Base-by-base conservation (phyloP, 805 yeast genomes). In the Kuraishia borneana region DNA sequence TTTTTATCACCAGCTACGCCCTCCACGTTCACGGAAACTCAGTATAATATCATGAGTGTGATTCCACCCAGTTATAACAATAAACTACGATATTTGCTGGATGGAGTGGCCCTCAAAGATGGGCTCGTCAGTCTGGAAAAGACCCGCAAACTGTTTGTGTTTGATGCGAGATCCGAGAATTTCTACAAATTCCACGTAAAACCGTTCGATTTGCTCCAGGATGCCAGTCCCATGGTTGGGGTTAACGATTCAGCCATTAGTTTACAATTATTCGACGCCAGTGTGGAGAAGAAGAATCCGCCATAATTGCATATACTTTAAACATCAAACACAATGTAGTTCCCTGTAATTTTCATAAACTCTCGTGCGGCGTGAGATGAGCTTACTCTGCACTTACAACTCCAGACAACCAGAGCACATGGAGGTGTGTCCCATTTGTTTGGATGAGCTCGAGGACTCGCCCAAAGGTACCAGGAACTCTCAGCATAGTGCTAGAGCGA, bases 181-280 rank as follows among this genome's bases (percentile, higher is more conserved):
- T 59, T 58, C 40, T 40, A 50, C 9, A 65, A 60, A 21, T 58
- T 70, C 37, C 55, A 48, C 18, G 45, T 65, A 31, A 62, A 68
- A 39, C 58, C 73, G 9, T 73, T 74, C 50, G 83, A 76, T 42
- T 46, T 74, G 42, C 60, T 76, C 30, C 81, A 75, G 44, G 81
- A 76, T 35, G 57, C 76, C 1, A 68, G 60, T 40, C 69, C 75
- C 1, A 44, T 54, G 5, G 54, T 60, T 37, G 58, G 66, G 5
- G 40, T 59, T 20, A 73, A 74, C 47, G 81, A 76, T 42, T 63
- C 70, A 1, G 67, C 79, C 2, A 48, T 76, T 13, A 68, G 68
- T 37, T 51, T 76, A 35, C 66, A 71, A 13, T 51, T 67, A 36
- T 76, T 76, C 48, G 78, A 70, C 35, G 64, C 73, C 3, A 60